Evolutionary conservation across 2,329 filamentous ascomycete genomes (phyloP), one percentile per base, ranked within the genome.

Genomic region (Coniella lustricola): DNA sequence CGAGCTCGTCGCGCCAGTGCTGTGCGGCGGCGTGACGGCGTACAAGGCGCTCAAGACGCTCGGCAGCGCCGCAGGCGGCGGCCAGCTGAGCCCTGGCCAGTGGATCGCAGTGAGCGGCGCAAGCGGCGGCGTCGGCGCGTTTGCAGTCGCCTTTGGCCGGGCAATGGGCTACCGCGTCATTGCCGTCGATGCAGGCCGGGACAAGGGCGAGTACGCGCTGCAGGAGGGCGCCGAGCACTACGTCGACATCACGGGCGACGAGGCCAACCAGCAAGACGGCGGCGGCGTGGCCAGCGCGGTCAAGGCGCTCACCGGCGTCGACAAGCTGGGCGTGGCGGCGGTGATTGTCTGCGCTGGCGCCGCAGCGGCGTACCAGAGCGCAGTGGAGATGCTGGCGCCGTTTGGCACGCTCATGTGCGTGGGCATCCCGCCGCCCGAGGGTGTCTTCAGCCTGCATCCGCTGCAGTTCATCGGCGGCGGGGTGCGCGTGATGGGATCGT

Each of bases 1-100:
- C 38, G 66, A 70, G 40, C 39, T 59, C 4, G 56, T 71, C 0
- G 69, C 67, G 2, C 70, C 69, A 0, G 61, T 71, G 7, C 51
- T 72, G 29, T 73, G 70, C 46, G 68, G 63, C 0, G 70, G 70
- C 0, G 67, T 71, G 0, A 72, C 69, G 1, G 69, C 68, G 0
- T 72, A 71, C 51, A 68, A 67, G 54, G 68, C 66, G 0, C 44
- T 70, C 41, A 70, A 69, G 53, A 47, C 39, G 3, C 51, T 50
- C 1, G 63, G 61, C 29, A 55, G 48, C 3, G 25, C 25, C 5
- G 25, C 25, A 10, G 25, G n/a, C n/a, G n/a, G n/a, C n/a, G n/a
- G n/a, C n/a, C n/a, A 5, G 25, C 51, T 61, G 4, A 55, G 50
- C 0, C 63, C 64, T 0, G 67, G 68, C 2, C 58, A 65, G 44